phyloP scores from a whole-genome alignment of 345 rosid genomes.

The Salix exigua region DNA sequence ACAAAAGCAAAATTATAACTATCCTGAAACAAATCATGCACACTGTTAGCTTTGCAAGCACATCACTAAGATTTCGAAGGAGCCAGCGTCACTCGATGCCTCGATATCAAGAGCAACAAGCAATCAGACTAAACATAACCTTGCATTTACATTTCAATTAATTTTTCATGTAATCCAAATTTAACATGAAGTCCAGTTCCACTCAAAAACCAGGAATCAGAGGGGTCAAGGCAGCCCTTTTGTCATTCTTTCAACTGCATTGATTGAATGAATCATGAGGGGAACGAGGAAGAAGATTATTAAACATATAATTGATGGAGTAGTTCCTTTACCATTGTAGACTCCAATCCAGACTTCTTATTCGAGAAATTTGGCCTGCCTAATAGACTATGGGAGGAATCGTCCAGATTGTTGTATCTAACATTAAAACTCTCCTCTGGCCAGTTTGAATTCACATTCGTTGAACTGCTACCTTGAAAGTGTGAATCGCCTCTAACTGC shows the following conservation, averaged over 20 bases:
- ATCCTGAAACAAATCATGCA: background rate
- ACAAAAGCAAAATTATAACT: background rate
- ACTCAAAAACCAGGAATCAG: background rate
- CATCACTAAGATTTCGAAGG: background rate
- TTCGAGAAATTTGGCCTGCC: constrained; percentile 29
- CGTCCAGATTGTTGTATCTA: constrained; percentile 26
- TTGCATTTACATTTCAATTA: background rate
- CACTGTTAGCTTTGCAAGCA: background rate
- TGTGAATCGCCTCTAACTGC: constrained; percentile 67
- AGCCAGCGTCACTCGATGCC: background rate
- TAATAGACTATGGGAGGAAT: constrained; percentile 51
- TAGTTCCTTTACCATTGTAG: constrained; percentile 37
- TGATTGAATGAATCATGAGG: background rate
- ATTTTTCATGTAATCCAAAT: background rate
- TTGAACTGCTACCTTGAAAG: constrained; percentile 41
- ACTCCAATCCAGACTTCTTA: constrained; percentile 33
- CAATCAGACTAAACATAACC: background rate
- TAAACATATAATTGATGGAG: background rate
- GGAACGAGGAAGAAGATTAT: background rate
- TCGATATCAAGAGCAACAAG: background rate
- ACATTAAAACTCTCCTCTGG: constrained; percentile 38
- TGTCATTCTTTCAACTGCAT: background rate
- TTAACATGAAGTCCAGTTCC: background rate
- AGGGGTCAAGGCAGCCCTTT: background rate
- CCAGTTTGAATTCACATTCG: constrained; percentile 40